phyloP scores from a whole-genome alignment of 2,329 filamentous ascomycete species.

The Macrophomina phaseolina region DNA sequence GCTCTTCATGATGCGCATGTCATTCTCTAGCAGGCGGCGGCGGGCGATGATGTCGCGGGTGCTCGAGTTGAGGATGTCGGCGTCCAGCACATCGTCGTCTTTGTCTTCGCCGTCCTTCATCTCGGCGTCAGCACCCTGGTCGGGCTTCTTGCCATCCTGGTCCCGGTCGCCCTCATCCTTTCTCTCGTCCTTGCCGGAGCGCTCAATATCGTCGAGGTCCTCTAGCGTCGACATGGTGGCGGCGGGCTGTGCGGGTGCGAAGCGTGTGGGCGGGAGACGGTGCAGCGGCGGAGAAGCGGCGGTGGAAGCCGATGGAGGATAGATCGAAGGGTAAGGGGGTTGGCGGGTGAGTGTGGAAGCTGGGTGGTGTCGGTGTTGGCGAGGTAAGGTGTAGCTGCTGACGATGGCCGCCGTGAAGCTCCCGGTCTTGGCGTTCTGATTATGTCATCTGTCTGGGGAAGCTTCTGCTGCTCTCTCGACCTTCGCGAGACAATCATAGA shows the following conservation, averaged over 20 bases:
- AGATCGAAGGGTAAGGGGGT: background rate
- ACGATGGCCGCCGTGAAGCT: slow-evolving; percentile 19
- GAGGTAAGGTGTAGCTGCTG: slow-evolving; percentile 2
- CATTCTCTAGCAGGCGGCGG: slow-evolving; percentile 92
- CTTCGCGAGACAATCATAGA: no score
- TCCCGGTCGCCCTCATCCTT: slow-evolving; percentile 63
- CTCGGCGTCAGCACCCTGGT: slow-evolving; percentile 76
- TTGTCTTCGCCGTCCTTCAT: slow-evolving; percentile 82
- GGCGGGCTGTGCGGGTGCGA: background rate
- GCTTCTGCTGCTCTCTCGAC: background rate
- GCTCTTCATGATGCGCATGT: slow-evolving; percentile 98
- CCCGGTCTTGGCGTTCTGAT: slow-evolving; percentile 22
- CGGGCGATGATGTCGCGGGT: slow-evolving; percentile 94
- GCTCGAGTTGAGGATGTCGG: slow-evolving; percentile 89
- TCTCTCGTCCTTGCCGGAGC: slow-evolving; percentile 75
- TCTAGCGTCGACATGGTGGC: slow-evolving; percentile 83
- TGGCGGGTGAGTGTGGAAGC: slow-evolving; percentile 5
- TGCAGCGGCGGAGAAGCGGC: background rate
- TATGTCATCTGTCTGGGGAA: slow-evolving; percentile 19
- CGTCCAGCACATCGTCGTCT: slow-evolving; percentile 84
- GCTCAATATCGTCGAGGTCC: slow-evolving; percentile 88
- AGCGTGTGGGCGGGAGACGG: background rate
- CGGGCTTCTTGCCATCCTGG: slow-evolving; percentile 61
- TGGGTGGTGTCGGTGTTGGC: background rate
- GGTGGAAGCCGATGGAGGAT: background rate